Percentiles rank a stretch among this genome's conserved stretches.
Evolutionary conservation across 2,329 filamentous ascomycete genomes (phyloP).

Genomic region (Penicillium sp.): DNA sequence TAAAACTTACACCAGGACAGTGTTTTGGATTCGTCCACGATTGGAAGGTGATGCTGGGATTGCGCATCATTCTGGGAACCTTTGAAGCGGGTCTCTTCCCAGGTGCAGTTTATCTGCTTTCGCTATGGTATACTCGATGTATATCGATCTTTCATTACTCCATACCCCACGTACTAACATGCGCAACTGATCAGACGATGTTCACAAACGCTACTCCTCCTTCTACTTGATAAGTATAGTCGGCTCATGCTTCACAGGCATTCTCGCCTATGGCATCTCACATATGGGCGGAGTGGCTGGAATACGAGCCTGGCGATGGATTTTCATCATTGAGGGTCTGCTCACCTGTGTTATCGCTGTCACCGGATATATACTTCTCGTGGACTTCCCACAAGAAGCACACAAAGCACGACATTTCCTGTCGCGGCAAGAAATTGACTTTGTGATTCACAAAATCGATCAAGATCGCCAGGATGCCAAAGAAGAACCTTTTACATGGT

Average conservation of each 20-base stretch:
- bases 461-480: slow-evolving; percentile 53
- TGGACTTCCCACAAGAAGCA: slow-evolving; percentile 39
- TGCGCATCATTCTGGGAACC: slow-evolving; percentile 50
- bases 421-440: slow-evolving; percentile 43
- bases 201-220: slow-evolving; percentile 9
- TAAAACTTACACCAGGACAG: background rate
- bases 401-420: slow-evolving; percentile 36
- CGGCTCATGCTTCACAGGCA: slow-evolving; percentile 43
- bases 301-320: slow-evolving; percentile 27
- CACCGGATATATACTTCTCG: slow-evolving; percentile 12
- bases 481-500: slow-evolving; percentile 47
- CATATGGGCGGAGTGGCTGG: slow-evolving; percentile 27
- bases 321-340: slow-evolving; percentile 6
- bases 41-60: slow-evolving; percentile 53
- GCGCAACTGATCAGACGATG: background rate
- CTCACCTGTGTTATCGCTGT: slow-evolving; percentile 2
- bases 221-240: slow-evolving; percentile 48
- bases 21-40: slow-evolving; percentile 37
- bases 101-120: slow-evolving; percentile 6
- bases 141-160: background rate
- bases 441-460: slow-evolving; percentile 52
- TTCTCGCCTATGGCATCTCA: slow-evolving; percentile 36
- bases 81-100: slow-evolving; percentile 11
- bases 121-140: slow-evolving; percentile 48
- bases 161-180: background rate